Conservation (phyloP, 805 yeast genomes). For the Komagataella kurtzmanii region DNA sequence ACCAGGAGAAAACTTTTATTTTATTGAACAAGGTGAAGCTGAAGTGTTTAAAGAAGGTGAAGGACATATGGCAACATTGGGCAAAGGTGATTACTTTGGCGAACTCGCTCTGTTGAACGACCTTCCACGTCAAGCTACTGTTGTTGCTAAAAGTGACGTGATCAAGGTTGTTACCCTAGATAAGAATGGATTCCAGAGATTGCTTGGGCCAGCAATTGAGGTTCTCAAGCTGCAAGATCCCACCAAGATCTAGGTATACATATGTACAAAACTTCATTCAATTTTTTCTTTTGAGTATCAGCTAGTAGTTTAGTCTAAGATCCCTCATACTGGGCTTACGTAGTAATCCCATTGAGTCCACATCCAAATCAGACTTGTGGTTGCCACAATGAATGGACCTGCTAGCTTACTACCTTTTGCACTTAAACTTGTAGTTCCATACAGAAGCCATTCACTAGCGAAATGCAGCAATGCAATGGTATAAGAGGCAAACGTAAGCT, state of each 20-base stretch:
- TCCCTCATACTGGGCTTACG: constrained; percentile 6
- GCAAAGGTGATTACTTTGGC: constrained; percentile 89
- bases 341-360: constrained; percentile 53
- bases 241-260: constrained; percentile 21
- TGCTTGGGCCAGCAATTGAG: constrained; percentile 89
- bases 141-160: constrained; percentile 50
- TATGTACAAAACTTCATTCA: background rate
- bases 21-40: constrained; percentile 75
- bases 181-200: constrained; percentile 84
- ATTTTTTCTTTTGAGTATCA: background rate
- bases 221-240: constrained; percentile 83
- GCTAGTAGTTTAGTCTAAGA: background rate
- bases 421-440: constrained; percentile 28
- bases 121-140: constrained; percentile 89
- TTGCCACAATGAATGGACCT: constrained; percentile 80
- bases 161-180: constrained; percentile 88
- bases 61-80: constrained; percentile 46
- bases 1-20: constrained; percentile 59
- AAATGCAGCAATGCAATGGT: constrained; percentile 79
- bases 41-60: constrained; percentile 50
- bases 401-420: constrained; percentile 79
- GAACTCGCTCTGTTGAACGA: constrained; percentile 90
- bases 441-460: constrained; percentile 68
- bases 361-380: constrained; percentile 76
- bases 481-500: constrained; percentile 70